Percentiles rank a stretch among this genome's conserved stretches.
These are phyloP conservation scores for Saccharomyces hybrid DNA, from an alignment of 1,139 yeast species.

Conservation along the genomic window DNA sequence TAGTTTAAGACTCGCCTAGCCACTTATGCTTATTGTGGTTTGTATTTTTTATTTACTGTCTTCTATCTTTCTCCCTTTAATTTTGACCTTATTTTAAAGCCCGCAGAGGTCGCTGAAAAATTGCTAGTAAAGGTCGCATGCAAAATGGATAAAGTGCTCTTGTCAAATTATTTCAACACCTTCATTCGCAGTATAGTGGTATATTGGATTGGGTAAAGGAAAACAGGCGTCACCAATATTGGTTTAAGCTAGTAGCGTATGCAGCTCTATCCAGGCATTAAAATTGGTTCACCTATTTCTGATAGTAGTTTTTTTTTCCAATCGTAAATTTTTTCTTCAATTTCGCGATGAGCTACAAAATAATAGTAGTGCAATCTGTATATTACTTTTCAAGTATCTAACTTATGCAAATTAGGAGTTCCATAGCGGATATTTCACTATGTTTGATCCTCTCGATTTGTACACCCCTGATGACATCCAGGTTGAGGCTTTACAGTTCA, in stretches of 20 bases:
- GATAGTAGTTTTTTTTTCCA: not conserved
- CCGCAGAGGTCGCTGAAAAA: not conserved
- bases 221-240: not conserved
- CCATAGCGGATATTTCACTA: constrained; percentile 1
- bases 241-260: not conserved
- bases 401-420: not conserved
- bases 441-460: constrained; percentile 35
- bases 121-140: not conserved
- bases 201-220: not conserved
- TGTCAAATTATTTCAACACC: not conserved
- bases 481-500: not conserved
- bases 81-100: not conserved
- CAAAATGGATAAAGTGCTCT: not conserved
- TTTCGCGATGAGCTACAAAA: constrained; percentile 3
- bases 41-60: not conserved
- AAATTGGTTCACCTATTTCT: not conserved
- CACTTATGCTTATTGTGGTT: not conserved
- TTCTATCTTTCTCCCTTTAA: not conserved
- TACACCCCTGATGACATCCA: constrained; percentile 20
- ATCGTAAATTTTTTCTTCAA: not conserved
- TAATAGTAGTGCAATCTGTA: not conserved
- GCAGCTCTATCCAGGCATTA: not conserved
- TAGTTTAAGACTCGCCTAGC: not conserved
- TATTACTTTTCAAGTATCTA: not conserved
- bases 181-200: not conserved